Conservation (phyloP, 768 basidiomycete genomes). For the Rhizopogon roseolus region DNA sequence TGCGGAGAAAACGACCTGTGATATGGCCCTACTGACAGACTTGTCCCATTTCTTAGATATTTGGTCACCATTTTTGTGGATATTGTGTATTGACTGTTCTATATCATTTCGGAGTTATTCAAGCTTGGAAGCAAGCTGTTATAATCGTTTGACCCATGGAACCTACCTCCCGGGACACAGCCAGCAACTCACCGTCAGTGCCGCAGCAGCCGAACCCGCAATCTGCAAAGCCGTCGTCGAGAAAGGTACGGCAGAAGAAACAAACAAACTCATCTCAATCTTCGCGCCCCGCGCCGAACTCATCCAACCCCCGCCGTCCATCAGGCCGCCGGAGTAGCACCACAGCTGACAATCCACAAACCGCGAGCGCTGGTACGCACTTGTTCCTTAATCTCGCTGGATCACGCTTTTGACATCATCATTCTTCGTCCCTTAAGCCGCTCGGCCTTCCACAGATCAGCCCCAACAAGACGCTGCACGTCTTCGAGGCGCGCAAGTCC, state of each 20-base stretch:
- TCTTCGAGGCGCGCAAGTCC: conserved; percentile 37
- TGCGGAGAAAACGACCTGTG: background rate
- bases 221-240: conserved; percentile 31
- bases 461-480: conserved; percentile 23
- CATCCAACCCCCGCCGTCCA: conserved; percentile 20
- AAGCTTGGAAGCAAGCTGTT: conserved; percentile 7
- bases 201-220: conserved; percentile 35
- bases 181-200: conserved; percentile 28
- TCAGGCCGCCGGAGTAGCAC: conserved; percentile 22
- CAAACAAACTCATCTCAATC: conserved; percentile 26
- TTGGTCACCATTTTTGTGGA: background rate
- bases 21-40: background rate
- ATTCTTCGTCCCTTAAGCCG: conserved; percentile 12
- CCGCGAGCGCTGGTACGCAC: conserved; percentile 13
- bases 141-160: conserved; percentile 36
- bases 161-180: conserved; percentile 45
- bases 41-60: background rate
- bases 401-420: background rate
- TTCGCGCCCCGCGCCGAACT: conserved; percentile 12
- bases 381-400: background rate
- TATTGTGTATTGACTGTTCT: background rate
- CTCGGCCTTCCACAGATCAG: conserved; percentile 9
- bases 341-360: conserved; percentile 11
- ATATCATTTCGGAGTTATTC: conserved; percentile 21
- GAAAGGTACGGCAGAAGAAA: conserved; percentile 53